phyloP scores from a whole-genome alignment of 768 basidiomycete genomes.

The Podaxis carcinomalis region DNA sequence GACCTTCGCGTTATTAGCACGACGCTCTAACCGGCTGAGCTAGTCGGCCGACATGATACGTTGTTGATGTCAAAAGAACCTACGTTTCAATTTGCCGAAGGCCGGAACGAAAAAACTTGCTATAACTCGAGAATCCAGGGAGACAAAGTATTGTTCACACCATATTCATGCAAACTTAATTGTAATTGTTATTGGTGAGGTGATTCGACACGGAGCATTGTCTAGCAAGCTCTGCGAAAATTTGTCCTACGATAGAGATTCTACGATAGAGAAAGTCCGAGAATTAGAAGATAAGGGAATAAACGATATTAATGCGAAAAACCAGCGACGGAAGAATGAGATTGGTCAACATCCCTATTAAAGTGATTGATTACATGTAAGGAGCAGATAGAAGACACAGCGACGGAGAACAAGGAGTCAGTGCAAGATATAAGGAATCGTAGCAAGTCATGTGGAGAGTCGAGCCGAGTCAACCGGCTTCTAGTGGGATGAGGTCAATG shows the following conservation, averaged over 20 bases:
- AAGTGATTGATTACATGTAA: background rate
- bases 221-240: background rate
- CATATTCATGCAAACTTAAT: background rate
- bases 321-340: background rate
- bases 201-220: background rate
- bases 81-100: too few species aligned
- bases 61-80: background rate
- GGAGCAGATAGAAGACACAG: background rate
- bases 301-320: background rate
- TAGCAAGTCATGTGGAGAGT: background rate
- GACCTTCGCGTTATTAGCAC: conserved; percentile 76
- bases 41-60: conserved; percentile 49
- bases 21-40: conserved; percentile 86
- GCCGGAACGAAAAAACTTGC: too few species aligned
- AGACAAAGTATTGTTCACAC: too few species aligned
- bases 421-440: background rate
- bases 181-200: background rate
- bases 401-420: background rate
- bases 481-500: background rate
- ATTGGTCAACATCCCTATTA: background rate
- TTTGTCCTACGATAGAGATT: background rate
- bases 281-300: background rate
- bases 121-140: too few species aligned
- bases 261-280: background rate
- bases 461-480: background rate